Percentiles rank a stretch among this genome's conserved stretches.
phyloP scores from a whole-genome alignment of 257 asterid species.

The Fraxinus americana region DNA sequence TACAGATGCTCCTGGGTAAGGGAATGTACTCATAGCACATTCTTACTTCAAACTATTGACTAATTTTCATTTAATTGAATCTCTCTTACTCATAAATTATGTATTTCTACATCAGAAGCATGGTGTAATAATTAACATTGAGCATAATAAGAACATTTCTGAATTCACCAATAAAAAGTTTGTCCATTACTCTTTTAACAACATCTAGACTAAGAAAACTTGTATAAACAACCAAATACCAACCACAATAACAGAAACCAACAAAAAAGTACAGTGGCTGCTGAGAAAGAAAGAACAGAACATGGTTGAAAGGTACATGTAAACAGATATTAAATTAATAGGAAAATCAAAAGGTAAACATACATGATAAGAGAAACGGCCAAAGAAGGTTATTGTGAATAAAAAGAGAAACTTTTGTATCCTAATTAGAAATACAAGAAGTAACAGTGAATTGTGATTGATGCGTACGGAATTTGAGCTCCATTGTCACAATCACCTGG shows the following conservation, averaged over 20 bases:
- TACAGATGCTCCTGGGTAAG: background rate
- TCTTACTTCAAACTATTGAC: background rate
- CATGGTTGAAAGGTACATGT: background rate
- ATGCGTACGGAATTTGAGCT: conserved; percentile 81
- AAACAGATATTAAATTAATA: conserved; percentile 1
- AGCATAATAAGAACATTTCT: background rate
- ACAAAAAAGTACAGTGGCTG: conserved; percentile 2
- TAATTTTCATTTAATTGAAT: too few relatives aligned
- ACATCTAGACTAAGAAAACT: conserved; percentile 21
- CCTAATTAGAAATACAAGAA: conserved; percentile 16
- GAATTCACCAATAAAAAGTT: background rate
- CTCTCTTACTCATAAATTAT: background rate
- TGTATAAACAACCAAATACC: background rate
- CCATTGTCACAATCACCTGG: conserved; percentile 48
- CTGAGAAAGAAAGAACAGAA: conserved; percentile 11
- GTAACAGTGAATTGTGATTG: conserved; percentile 6
- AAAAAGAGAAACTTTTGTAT: background rate
- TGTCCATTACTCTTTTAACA: background rate
- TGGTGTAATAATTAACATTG: background rate
- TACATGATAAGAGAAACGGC: conserved; percentile 4
- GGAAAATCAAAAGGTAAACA: conserved; percentile 17
- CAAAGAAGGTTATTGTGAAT: conserved; percentile 8
- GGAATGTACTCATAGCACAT: background rate
- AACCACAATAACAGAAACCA: background rate
- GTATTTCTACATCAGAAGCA: background rate